Base-by-base conservation (phyloP, 768 basidiomycete species). In the Leccinum boreale region DNA sequence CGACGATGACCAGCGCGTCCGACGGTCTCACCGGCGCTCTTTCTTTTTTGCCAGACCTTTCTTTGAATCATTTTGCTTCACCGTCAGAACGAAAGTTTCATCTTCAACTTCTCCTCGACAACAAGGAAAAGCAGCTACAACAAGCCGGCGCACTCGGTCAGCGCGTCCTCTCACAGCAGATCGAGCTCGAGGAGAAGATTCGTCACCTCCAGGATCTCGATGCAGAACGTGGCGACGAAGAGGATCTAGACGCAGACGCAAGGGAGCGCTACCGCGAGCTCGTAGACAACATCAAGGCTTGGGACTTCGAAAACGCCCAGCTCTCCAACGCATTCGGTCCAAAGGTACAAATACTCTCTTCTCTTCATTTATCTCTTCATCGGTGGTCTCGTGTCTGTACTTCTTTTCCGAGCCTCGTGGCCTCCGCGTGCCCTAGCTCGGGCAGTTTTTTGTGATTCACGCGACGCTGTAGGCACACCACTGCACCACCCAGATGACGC, bases 121-220 rank as follows among this genome's bases (percentile, higher is more conserved):
- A 78, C 70, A 98, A 98, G 79, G 91, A 94, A 73, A 85, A 86
- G 69, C 94, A 98, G 73, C 87, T 98, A 33, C 87, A 92, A 62
- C 89, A 92, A 62, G 92, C 93, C 5, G 94, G 92, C 36, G 89
- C 87, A 55, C 85, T 98, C 69, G 95, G 96, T 52, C 94, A 97
- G 75, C 89, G 92, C 72, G 85, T 98, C 66, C 86, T 98, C 60
- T 83, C 85, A 19, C 96, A 98, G 78, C 93, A 93, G 74, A 87
- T 92, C 76, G 92, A 96, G 69, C 84, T 98, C 60, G 92, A 97
- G 73, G 87, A 89, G 68, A 84, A 92, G 52, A 92, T 98, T 58
- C 79, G 84, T 46, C 88, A 89, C 67, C 79, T 96, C 53, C 88
- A 92, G 65, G 88, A 89, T 35, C 69, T 83, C 15, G 87, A 86